Percentiles rank a stretch among this genome's conserved stretches.
Conservation (phyloP, 495 filamentous ascomycete genomes). For the Cryomyces antarcticus region DNA sequence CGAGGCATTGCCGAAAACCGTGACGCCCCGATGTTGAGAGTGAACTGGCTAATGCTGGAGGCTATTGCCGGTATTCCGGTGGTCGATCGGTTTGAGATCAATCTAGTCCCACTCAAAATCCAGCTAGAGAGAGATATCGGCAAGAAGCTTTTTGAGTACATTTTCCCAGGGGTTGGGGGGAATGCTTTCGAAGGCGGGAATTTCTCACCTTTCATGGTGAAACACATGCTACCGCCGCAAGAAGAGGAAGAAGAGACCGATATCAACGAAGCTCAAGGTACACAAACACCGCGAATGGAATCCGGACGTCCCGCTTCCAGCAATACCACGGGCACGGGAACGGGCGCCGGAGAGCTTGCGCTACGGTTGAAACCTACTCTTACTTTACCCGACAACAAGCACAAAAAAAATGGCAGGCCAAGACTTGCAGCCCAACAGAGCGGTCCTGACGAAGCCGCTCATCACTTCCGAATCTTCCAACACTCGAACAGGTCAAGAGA, state of each 20-base stretch:
- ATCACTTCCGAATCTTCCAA: conserved; percentile 14
- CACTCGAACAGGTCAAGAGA: neutral
- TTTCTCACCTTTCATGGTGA: conserved; percentile 67
- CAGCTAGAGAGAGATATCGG: conserved; percentile 88
- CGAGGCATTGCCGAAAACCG: conserved; percentile 23
- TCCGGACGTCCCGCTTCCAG: neutral
- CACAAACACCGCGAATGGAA: no score
- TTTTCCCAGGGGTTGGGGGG: conserved; percentile 65
- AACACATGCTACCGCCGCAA: conserved; percentile 42
- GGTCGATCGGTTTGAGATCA: conserved; percentile 91
- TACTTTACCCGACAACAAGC: conserved; percentile 35
- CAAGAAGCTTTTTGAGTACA: conserved; percentile 89
- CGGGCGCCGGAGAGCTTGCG: conserved; percentile 48
- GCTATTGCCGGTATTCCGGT: conserved; percentile 96
- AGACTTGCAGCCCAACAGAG: conserved; percentile 1
- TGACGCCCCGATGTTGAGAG: conserved; percentile 61
- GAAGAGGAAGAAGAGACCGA: conserved; percentile 42
- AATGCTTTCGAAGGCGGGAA: conserved; percentile 38
- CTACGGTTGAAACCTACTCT: conserved; percentile 62
- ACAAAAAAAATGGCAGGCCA: neutral
- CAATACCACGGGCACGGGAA: conserved; percentile 5
- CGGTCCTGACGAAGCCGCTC: conserved; percentile 2
- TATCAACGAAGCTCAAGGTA: conserved; percentile 1
- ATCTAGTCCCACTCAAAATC: conserved; percentile 78
- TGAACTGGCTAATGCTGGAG: conserved; percentile 95